Percentiles rank a stretch among this genome's conserved stretches.
These are phyloP conservation scores for Carex scoparia DNA, from an alignment of 176 grass and related monocot species.

Conservation along the genomic window DNA sequence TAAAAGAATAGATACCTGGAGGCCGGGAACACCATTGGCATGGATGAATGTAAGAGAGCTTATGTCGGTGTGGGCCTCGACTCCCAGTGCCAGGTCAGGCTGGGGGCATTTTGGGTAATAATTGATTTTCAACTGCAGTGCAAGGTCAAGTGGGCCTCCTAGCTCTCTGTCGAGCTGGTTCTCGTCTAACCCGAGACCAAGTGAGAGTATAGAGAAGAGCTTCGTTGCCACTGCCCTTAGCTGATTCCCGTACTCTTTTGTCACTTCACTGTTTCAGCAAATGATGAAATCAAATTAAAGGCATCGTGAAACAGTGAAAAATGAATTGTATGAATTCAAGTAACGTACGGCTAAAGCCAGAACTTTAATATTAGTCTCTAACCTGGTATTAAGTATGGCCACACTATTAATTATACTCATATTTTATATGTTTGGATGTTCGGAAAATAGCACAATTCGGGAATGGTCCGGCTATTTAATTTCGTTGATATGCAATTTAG, in stretches of 20 bases:
- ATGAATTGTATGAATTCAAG: too few species aligned
- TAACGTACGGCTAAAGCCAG: too few species aligned
- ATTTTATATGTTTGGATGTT: too few species aligned
- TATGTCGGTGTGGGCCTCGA: constrained; percentile 31
- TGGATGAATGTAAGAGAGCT: constrained; percentile 21
- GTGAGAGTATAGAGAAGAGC: background rate
- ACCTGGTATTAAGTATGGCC: too few species aligned
- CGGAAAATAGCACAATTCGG: too few species aligned
- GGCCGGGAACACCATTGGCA: constrained; percentile 24
- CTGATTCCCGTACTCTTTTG: constrained; percentile 16
- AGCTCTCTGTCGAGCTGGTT: background rate
- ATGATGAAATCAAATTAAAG: too few species aligned
- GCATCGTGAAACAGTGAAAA: too few species aligned
- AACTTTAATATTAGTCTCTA: too few species aligned
- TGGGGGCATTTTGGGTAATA: constrained; percentile 35
- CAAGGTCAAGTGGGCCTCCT: background rate
- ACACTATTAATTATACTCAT: too few species aligned
- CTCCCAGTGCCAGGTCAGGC: constrained; percentile 27
- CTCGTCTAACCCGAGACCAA: constrained; percentile 9
- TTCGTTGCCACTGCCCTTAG: background rate
- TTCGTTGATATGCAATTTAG: too few species aligned
- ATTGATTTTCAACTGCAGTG: constrained; percentile 16
- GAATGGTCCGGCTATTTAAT: too few species aligned
- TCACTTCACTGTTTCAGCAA: constrained; percentile 1
- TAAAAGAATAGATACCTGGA: background rate